Evolutionary conservation across 2,329 filamentous ascomycete species (phyloP).

Genomic region (Pezicula radicicola): DNA sequence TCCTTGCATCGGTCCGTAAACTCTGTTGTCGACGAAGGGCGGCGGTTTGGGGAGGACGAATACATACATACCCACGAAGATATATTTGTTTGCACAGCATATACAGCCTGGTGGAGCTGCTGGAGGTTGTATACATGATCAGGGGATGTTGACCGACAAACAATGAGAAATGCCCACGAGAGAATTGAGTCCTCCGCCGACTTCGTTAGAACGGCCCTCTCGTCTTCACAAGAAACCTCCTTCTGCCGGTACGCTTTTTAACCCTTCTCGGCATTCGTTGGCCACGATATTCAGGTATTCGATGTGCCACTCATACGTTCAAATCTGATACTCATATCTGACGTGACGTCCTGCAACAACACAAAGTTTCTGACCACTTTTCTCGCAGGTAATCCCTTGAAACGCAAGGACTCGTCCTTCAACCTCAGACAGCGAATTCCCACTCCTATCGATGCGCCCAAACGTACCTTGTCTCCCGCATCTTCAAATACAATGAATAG

Average conservation of each 20-base stretch:
- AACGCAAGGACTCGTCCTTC: background rate
- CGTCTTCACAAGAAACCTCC: background rate
- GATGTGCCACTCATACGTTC: background rate
- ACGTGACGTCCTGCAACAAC: too few relatives aligned
- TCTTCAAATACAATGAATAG: constrained; percentile 26
- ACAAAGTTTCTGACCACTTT: background rate
- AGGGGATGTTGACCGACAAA: too few relatives aligned
- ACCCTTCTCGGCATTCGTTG: background rate
- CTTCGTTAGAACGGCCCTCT: background rate
- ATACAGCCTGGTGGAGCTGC: too few relatives aligned
- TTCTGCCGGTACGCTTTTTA: background rate
- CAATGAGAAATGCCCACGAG: constrained; percentile 1
- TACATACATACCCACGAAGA: too few relatives aligned
- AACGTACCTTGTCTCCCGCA: constrained; percentile 21
- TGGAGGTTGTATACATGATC: too few relatives aligned
- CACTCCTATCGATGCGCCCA: constrained; percentile 12
- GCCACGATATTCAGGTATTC: too few relatives aligned
- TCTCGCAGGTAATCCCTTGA: background rate
- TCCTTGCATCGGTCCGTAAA: too few relatives aligned
- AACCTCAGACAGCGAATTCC: background rate
- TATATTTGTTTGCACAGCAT: too few relatives aligned
- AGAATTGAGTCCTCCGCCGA: constrained; percentile 1
- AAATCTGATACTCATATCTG: background rate
- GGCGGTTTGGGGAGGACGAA: too few relatives aligned
- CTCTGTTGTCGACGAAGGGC: too few relatives aligned